Conservation (phyloP, 371 early-diverging fungal genomes). For the Mortierella sp. region DNA sequence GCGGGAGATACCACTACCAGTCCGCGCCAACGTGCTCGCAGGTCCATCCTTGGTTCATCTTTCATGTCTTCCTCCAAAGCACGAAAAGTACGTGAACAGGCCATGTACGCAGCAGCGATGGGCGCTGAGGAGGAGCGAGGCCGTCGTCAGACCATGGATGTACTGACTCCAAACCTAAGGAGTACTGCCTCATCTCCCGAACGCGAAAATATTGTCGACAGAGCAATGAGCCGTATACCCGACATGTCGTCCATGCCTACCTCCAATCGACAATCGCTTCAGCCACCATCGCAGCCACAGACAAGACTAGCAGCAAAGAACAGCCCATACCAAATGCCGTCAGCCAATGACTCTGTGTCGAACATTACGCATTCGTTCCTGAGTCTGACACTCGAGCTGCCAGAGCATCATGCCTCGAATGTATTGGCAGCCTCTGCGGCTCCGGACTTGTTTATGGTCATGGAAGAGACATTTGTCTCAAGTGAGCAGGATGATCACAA, state of each 20-base stretch:
- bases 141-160: background rate
- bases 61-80: constrained; percentile 8
- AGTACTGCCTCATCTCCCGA: background rate
- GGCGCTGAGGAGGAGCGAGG: constrained; percentile 5
- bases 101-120: constrained; percentile 29
- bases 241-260: background rate
- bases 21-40: background rate
- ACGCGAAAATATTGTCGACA: no score
- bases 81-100: constrained; percentile 32
- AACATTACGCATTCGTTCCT: constrained; percentile 42
- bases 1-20: no score
- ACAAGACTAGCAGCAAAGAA: constrained; percentile 14
- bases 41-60: background rate
- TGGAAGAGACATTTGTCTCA: background rate
- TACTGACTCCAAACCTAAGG: background rate
- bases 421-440: constrained; percentile 29
- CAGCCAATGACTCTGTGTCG: constrained; percentile 35
- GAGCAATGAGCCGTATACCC: no score
- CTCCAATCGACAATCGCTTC: background rate
- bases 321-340: constrained; percentile 33
- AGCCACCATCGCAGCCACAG: background rate
- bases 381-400: constrained; percentile 40
- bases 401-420: constrained; percentile 32
- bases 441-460: constrained; percentile 40
- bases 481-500: no score